phyloP scores from a whole-genome alignment of 2,329 filamentous ascomycete genomes.

The Celoporthe dispersa region DNA sequence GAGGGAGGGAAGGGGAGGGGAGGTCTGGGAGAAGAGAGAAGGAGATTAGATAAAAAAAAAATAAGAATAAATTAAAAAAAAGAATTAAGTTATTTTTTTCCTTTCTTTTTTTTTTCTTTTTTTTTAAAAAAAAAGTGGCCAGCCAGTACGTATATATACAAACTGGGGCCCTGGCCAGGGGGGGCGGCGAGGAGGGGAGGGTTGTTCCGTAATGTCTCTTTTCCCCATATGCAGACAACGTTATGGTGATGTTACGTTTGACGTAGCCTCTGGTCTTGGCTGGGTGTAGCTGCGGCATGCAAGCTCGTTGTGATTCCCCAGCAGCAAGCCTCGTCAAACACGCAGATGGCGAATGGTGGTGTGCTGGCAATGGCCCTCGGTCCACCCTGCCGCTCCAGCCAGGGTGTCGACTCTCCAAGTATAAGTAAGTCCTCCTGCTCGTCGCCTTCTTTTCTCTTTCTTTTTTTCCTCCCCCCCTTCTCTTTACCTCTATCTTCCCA shows the following conservation, averaged over 20 bases:
- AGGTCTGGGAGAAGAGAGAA: neutral
- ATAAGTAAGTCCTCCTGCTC: constrained; percentile 38
- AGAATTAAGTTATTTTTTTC: too few relatives aligned
- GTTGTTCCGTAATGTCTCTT: neutral
- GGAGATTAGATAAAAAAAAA: neutral
- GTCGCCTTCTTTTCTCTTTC: constrained; percentile 7
- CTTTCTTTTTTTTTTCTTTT: too few relatives aligned
- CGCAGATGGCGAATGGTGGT: constrained; percentile 28
- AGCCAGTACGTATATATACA: neutral
- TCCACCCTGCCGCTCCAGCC: constrained; percentile 30
- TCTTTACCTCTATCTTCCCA: too few relatives aligned
- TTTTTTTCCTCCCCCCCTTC: too few relatives aligned
- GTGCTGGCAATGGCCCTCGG: constrained; percentile 31
- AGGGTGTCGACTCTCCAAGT: constrained; percentile 31
- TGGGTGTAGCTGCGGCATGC: constrained; percentile 28
- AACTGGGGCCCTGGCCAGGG: neutral
- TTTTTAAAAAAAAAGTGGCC: neutral
- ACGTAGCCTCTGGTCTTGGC: constrained; percentile 18
- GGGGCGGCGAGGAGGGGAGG: too few relatives aligned
- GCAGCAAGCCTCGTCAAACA: constrained; percentile 30
- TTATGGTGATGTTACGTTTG: constrained; percentile 1
- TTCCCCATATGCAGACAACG: neutral
- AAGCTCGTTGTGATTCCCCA: constrained; percentile 25
- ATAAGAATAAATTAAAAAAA: neutral
- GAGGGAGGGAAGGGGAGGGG: neutral